A percentile compares a stretch with the other conserved stretches of the same genome.
phyloP scores from a whole-genome alignment of 257 asterid species.

The Ehretia macrophylla region DNA sequence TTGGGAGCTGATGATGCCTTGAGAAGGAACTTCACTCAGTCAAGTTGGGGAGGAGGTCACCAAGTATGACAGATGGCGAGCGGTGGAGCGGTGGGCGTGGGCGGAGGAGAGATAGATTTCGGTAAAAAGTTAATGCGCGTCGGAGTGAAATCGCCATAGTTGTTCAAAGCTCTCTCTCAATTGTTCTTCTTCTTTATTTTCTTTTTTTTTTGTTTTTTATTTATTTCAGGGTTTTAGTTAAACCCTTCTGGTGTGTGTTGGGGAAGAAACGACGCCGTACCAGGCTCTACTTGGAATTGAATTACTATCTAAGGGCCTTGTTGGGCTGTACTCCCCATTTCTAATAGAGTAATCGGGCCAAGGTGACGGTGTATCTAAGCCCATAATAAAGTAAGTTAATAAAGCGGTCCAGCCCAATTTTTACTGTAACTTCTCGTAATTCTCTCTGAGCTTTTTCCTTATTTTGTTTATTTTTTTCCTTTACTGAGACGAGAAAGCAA shows the following conservation, averaged over 20 bases:
- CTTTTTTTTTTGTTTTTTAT: too few relatives aligned
- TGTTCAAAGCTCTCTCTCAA: neutral
- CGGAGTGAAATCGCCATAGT: slow-evolving; percentile 53
- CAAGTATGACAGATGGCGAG: slow-evolving; percentile 25
- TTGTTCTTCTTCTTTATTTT: neutral
- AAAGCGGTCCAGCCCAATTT: too few relatives aligned
- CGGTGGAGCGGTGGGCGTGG: slow-evolving; percentile 36
- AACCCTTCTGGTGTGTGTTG: too few relatives aligned
- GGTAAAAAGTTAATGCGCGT: slow-evolving; percentile 51
- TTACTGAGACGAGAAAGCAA: neutral
- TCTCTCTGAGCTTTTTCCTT: slow-evolving; percentile 1
- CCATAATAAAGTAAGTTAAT: too few relatives aligned
- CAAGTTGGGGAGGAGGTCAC: slow-evolving; percentile 26
- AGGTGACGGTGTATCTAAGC: too few relatives aligned
- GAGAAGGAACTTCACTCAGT: slow-evolving; percentile 20
- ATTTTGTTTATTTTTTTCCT: neutral
- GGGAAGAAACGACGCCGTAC: too few relatives aligned
- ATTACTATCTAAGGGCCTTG: too few relatives aligned
- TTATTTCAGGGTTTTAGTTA: slow-evolving; percentile 24
- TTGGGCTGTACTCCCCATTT: too few relatives aligned
- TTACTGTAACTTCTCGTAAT: neutral
- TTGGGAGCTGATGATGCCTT: slow-evolving; percentile 17
- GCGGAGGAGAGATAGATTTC: slow-evolving; percentile 26
- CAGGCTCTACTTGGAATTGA: too few relatives aligned
- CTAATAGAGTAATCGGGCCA: too few relatives aligned